Percentiles rank a stretch among this genome's conserved stretches.
Evolutionary conservation across 1,284 basidiomycete species (phyloP).

Genomic region (Neonothopanus nambi): DNA sequence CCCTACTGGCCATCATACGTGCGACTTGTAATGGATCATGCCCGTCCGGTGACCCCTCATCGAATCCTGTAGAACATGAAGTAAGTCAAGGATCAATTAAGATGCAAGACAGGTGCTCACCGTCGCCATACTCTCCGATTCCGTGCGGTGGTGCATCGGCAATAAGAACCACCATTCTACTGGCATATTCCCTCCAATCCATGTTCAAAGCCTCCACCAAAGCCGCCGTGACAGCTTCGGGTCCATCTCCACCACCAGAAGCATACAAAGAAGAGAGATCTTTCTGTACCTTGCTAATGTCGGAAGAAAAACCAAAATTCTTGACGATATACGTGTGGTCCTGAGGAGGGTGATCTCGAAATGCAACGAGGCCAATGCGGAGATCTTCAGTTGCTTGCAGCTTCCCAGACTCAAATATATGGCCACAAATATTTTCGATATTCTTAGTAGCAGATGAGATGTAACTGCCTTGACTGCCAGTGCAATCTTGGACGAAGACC

Average conservation of each 20-base stretch:
- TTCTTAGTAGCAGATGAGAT: constrained; percentile 94
- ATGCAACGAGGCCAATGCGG: constrained; percentile 87
- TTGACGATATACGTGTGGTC: constrained; percentile 93
- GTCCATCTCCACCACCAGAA: constrained; percentile 95
- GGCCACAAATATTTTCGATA: constrained; percentile 94
- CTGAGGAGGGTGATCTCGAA: constrained; percentile 94
- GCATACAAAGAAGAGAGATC: constrained; percentile 87
- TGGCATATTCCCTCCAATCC: constrained; percentile 89
- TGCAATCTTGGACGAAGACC: constrained; percentile 89
- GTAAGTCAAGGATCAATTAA: constrained; percentile 6
- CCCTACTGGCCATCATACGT: constrained; percentile 85
- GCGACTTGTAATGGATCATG: constrained; percentile 90
- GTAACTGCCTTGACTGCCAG: constrained; percentile 84
- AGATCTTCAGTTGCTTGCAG: constrained; percentile 86
- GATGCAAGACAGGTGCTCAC: constrained; percentile 40
- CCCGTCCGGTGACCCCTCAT: constrained; percentile 90
- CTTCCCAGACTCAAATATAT: constrained; percentile 94
- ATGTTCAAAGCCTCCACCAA: constrained; percentile 85
- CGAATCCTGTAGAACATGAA: constrained; percentile 63
- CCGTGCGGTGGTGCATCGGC: constrained; percentile 98
- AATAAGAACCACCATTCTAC: constrained; percentile 94
- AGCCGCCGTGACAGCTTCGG: constrained; percentile 96
- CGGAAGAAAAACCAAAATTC: constrained; percentile 93
- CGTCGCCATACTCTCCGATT: constrained; percentile 90
- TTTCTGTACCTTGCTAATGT: constrained; percentile 85